Conservation (phyloP, 805 yeast species). For the Candida taoyuanica region DNA sequence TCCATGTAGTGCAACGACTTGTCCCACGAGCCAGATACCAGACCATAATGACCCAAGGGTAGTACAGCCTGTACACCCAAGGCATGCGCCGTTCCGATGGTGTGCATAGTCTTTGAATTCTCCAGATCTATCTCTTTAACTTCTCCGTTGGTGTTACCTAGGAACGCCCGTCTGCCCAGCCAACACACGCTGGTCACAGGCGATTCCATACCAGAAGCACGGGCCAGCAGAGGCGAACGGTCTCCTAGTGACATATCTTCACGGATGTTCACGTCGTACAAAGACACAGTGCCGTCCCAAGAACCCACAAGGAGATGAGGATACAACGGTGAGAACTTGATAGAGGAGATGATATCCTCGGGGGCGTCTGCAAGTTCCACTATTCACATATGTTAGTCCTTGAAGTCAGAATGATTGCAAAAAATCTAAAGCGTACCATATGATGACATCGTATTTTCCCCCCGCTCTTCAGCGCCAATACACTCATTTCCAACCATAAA, state of each 20-base stretch:
- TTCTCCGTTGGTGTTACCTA: constrained; percentile 53
- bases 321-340: constrained; percentile 34
- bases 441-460: background rate
- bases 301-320: constrained; percentile 45
- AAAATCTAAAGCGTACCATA: background rate
- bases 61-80: constrained; percentile 36
- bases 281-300: constrained; percentile 51
- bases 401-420: background rate
- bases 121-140: constrained; percentile 49
- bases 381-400: background rate
- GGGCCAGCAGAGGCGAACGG: no score
- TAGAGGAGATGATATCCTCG: constrained; percentile 39
- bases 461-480: no score
- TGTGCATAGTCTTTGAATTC: constrained; percentile 28
- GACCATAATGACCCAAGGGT: constrained; percentile 22
- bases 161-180: constrained; percentile 32
- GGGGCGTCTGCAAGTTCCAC: constrained; percentile 27
- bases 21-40: constrained; percentile 63
- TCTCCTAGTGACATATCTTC: no score
- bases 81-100: constrained; percentile 31
- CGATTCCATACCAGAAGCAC: no score
- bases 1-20: constrained; percentile 15
- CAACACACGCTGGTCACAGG: constrained; percentile 23
- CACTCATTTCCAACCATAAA: no score
- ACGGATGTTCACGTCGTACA: no score